Percentiles rank a stretch among this genome's conserved stretches.
These are phyloP conservation scores for Fonsecaea nubica DNA, from an alignment of 2,329 filamentous ascomycete species.

Conservation along the genomic window DNA sequence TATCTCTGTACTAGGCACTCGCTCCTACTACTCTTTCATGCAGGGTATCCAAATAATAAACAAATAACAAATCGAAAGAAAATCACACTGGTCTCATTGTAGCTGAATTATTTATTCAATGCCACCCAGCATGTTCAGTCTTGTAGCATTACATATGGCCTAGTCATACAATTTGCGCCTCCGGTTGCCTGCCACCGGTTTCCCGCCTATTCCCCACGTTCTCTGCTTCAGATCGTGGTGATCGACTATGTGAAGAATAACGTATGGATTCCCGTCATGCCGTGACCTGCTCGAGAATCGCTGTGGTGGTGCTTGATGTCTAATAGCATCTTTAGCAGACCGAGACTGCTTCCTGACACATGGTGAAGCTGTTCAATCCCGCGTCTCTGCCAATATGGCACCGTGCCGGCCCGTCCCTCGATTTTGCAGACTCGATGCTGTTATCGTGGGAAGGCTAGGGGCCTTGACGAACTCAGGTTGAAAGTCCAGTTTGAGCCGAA, in stretches of 20 bases:
- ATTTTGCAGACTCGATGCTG: background rate
- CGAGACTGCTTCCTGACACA: conserved; percentile 1
- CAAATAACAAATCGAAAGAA: background rate
- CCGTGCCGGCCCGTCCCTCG: background rate
- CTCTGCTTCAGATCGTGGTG: background rate
- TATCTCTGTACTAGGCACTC: background rate
- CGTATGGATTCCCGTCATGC: background rate
- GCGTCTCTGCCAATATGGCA: background rate
- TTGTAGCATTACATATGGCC: conserved; percentile 18
- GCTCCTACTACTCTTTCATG: background rate
- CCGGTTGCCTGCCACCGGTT: background rate
- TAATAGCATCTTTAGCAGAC: background rate
- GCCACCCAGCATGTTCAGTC: background rate
- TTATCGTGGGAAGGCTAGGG: background rate
- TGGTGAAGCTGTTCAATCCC: background rate
- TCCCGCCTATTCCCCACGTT: background rate
- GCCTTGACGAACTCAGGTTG: background rate
- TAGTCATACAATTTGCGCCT: conserved; percentile 17
- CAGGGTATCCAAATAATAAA: too few relatives aligned
- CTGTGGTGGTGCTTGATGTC: background rate
- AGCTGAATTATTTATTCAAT: background rate
- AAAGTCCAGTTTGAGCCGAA: background rate
- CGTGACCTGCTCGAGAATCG: conserved; percentile 1
- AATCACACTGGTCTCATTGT: background rate
- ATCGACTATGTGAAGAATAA: background rate